Percentiles rank a stretch among this genome's conserved stretches.
Evolutionary conservation across 139 green algal genomes (phyloP).

Genomic region (Chlamydomonas sp.): DNA sequence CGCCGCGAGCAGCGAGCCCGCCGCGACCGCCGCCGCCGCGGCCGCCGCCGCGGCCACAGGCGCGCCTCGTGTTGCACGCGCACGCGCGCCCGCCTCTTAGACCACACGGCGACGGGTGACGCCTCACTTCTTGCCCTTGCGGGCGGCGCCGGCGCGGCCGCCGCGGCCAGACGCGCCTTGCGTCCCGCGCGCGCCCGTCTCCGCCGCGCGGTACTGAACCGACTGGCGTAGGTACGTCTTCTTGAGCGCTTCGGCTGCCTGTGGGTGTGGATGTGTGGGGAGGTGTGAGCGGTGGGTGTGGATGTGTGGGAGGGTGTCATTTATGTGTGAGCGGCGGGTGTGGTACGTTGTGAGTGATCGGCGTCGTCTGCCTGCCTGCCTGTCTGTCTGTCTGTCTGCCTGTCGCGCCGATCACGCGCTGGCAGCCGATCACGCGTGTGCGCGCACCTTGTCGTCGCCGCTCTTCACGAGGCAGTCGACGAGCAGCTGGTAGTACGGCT

Average conservation of each 20-base stretch:
- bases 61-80: no score
- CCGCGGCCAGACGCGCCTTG: no score
- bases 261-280: no score
- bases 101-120: no score
- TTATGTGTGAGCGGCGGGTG: no score
- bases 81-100: no score
- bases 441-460: slow-evolving; percentile 1
- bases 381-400: background rate
- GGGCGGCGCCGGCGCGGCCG: no score
- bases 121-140: background rate
- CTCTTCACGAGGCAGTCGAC: background rate
- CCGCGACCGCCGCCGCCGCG: no score
- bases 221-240: slow-evolving; percentile 1
- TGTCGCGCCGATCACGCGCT: background rate
- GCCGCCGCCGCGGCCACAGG: background rate
- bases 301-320: no score
- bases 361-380: background rate
- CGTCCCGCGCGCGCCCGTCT: no score
- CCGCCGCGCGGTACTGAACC: slow-evolving; percentile 4
- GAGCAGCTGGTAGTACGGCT: slow-evolving; percentile 2
- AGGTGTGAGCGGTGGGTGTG: no score
- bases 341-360: background rate
- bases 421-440: background rate
- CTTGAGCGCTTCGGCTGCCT: no score
- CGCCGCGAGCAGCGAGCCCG: background rate